Evolutionary conservation across 805 yeast genomes (phyloP).

Genomic region (Yarrowia porcina): DNA sequence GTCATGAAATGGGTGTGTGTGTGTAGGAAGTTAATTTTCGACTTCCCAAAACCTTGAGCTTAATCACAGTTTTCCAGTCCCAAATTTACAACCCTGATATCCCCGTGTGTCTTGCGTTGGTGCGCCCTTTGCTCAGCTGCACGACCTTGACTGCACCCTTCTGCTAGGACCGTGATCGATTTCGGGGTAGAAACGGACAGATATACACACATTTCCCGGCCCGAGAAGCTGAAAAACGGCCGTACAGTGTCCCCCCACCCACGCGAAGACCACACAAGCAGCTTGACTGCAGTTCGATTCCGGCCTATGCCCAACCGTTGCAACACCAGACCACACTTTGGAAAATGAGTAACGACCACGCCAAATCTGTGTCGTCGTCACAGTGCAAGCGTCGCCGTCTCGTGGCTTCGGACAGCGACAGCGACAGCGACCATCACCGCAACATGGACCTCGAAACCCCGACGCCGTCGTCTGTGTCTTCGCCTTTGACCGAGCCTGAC

Average conservation of each 20-base stretch:
- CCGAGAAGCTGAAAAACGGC: neutral
- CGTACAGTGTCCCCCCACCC: neutral
- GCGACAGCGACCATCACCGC: conserved; percentile 15
- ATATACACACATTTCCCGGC: neutral
- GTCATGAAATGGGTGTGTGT: neutral
- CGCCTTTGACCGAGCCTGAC: conserved; percentile 21
- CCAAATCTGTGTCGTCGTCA: conserved; percentile 4
- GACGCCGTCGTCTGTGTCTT: conserved; percentile 4
- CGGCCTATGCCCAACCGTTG: conserved; percentile 15
- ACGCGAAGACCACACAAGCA: neutral
- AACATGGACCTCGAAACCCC: conserved; percentile 21
- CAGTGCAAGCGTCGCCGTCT: conserved; percentile 21
- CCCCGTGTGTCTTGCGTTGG: conserved; percentile 13
- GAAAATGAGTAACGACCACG: neutral
- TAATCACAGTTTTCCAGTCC: conserved; percentile 19
- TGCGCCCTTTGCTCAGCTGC: conserved; percentile 24
- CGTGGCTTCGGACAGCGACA: conserved; percentile 5
- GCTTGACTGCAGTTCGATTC: conserved; percentile 17
- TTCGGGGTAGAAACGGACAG: neutral
- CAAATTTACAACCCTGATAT: conserved; percentile 21
- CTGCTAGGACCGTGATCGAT: neutral
- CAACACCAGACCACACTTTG: neutral
- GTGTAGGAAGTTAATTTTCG: neutral
- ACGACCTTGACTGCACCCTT: conserved; percentile 3
- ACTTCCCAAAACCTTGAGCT: conserved; percentile 7